Evolutionary conservation across 768 basidiomycete species (phyloP), one percentile per base, ranked within the genome.

Genomic region (Collybia mongolica): DNA sequence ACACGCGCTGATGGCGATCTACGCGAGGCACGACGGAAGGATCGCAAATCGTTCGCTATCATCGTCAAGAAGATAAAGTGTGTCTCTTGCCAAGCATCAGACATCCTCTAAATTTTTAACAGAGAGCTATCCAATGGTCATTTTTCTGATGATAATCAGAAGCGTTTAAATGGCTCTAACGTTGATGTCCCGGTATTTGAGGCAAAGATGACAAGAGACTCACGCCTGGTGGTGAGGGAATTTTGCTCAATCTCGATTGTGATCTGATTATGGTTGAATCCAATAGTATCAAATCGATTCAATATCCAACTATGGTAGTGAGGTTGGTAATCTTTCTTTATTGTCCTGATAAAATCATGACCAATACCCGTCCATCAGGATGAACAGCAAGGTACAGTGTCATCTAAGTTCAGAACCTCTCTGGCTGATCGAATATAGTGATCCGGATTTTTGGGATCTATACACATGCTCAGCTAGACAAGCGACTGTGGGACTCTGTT

Each of bases 1-100:
- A 73, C 70, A 0, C 66, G 73, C 17, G 83, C 81, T 0, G 72
- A 77, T 44, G 64, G 64, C 14, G 72, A 80, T 51, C 60, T 87
- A 2, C 74, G 80, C 5, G 74, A 79, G 35, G 57, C 74, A 12
- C 73, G 72, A 0, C 70, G 71, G 43, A 71, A 70, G 20, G 75
- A 83, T 52, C 55, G 41, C 15, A 76, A 75, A 36, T 65, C 65
- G 32, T 84, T 84, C 55, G 58, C 56, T 12, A 81, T 83, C 39
- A 74, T 82, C 22, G 57, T 85, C 35, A 88, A 85, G 66, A 89
- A 88, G 61, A 85, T 89, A 60, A 80, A 73, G 88, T 84, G 43
- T 22, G 74, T 58, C 28, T 36, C 15, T 40, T 43, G 19, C 9
- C 8, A n/a, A n/a, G n/a, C n/a, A n/a, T n/a, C n/a, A n/a, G n/a